Evolutionary conservation across 2,329 filamentous ascomycete genomes (phyloP), one percentile per base, ranked within the genome.

Genomic region (Alternaria conjuncta): DNA sequence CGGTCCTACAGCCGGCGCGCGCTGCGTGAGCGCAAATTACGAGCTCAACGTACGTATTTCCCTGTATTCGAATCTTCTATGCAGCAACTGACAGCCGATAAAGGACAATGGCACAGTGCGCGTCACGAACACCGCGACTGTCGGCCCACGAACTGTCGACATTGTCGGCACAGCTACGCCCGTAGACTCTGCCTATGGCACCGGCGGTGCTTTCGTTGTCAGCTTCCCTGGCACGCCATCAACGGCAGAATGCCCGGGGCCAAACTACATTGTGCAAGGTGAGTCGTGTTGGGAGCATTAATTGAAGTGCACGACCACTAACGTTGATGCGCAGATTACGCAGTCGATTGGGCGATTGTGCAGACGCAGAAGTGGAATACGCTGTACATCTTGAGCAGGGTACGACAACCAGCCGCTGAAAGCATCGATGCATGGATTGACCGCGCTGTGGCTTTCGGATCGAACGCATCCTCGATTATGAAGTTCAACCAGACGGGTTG

Each of bases 181-280:
- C 3, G 72, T 67, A 2, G 60, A 66, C n/a, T 49, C 62, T 15
- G 65, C 63, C 1, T 76, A 75, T 26, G 74, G 69, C 10, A 55
- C 57, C 3, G 69, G 61, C 1, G 73, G 73, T 6, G 71, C 64
- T 7, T 75, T 77, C 13, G 61, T 65, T 6, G 73, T 77, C 56
- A 65, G 55, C 46, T 77, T 76, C 51, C 74, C 72, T 13, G 61
- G 65, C 2, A 67, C 64, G 4, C 57, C 69, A 4, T 45, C 60
- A 6, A 43, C 13, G 12, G 50, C 61, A 12, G 60, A 60, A 13
- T 77, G 73, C 56, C 70, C 66, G 0, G 73, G 74, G 13, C 73
- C 74, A 0, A 75, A 75, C 51, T 77, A 77, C 55, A 74, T 77
- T 51, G 75, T 77, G 20, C 73, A 77, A 63, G 72, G 72, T 73